Percentiles rank a stretch among this genome's conserved stretches.
Conservation (phyloP, 441 rosid genomes). For the Theobroma grandiflorum region DNA sequence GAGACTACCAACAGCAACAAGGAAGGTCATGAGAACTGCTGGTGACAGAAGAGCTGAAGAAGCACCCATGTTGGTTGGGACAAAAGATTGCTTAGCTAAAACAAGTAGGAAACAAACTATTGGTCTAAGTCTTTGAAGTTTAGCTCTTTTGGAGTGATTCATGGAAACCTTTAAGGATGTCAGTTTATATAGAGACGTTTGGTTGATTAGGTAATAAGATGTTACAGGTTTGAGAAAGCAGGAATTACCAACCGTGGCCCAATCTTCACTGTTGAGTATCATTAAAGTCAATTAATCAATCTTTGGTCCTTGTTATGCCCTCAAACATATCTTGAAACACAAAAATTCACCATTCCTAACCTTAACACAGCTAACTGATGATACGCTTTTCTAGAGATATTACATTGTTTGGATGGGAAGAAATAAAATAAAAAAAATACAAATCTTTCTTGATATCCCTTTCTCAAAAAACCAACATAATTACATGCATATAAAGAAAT, state of each 20-base stretch:
- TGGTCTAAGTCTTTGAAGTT: background rate
- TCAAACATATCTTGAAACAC: background rate
- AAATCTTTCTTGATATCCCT: too few relatives aligned
- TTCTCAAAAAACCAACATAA: too few relatives aligned
- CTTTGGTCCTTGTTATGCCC: background rate
- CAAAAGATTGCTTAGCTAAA: background rate
- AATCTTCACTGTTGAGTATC: slow-evolving; percentile 39
- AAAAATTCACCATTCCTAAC: background rate
- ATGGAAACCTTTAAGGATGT: background rate
- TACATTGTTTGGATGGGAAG: background rate
- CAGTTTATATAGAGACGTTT: slow-evolving; percentile 39
- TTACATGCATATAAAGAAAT: too few relatives aligned
- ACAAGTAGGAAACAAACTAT: background rate
- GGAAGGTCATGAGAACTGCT: slow-evolving; percentile 29
- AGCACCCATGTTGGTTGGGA: slow-evolving; percentile 26
- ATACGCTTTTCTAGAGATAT: too few relatives aligned
- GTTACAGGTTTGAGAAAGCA: slow-evolving; percentile 11
- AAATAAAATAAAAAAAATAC: too few relatives aligned
- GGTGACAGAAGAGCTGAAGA: slow-evolving; percentile 28
- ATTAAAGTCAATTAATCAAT: slow-evolving; percentile 38
- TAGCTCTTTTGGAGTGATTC: slow-evolving; percentile 1
- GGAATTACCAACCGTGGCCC: slow-evolving; percentile 29
- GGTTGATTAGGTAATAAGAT: slow-evolving; percentile 33
- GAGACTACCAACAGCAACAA: slow-evolving; percentile 39
- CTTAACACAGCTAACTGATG: background rate